Evolutionary conservation across 2,329 filamentous ascomycete genomes (phyloP).

Genomic region (Thermoascus crustaceus): DNA sequence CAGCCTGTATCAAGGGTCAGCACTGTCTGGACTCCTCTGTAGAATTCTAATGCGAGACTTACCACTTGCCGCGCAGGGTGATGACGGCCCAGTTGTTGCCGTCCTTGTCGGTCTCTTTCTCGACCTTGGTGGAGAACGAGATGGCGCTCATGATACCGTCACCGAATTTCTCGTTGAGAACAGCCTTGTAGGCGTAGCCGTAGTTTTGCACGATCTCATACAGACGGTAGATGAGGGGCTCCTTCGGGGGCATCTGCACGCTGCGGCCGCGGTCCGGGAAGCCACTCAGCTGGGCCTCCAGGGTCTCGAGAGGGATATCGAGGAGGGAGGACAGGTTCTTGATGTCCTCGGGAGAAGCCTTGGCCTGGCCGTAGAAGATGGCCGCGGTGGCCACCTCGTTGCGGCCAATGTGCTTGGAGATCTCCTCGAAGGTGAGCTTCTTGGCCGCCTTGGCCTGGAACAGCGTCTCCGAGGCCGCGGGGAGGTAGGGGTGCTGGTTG

Average conservation of each 20-base stretch:
- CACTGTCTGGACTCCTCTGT: not conserved
- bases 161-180: constrained; percentile 90
- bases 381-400: constrained; percentile 79
- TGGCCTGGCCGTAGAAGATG: constrained; percentile 82
- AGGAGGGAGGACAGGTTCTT: constrained; percentile 59
- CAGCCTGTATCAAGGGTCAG: constrained; percentile 25
- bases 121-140: constrained; percentile 79
- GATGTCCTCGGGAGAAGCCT: constrained; percentile 62
- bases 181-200: constrained; percentile 89
- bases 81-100: constrained; percentile 79
- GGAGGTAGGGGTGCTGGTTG: constrained; percentile 51
- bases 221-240: constrained; percentile 80
- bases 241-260: constrained; percentile 74
- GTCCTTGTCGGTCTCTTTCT: constrained; percentile 83
- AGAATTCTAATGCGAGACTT: constrained; percentile 22
- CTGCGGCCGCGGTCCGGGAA: constrained; percentile 75
- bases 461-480: constrained; percentile 61
- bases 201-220: constrained; percentile 97
- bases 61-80: constrained; percentile 77
- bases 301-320: constrained; percentile 46
- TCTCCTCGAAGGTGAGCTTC: constrained; percentile 68
- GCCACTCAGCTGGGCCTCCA: constrained; percentile 57
- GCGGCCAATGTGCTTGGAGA: constrained; percentile 64
- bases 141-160: constrained; percentile 98
- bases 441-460: constrained; percentile 73